Evolutionary conservation across 1,284 basidiomycete species (phyloP).

Genomic region (Papiliotrema laurentii): DNA sequence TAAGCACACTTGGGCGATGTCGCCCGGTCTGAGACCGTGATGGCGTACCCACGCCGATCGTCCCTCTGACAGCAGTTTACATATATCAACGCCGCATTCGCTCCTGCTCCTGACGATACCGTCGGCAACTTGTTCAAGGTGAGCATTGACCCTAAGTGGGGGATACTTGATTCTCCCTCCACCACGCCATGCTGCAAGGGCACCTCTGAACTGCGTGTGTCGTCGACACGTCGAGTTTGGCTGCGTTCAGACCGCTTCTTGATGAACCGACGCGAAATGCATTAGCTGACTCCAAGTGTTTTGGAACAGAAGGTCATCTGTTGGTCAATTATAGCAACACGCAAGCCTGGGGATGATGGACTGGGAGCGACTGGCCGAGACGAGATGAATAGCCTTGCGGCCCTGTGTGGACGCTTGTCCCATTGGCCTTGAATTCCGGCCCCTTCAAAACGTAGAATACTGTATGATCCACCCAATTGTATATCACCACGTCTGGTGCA

Average conservation of each 20-base stretch:
- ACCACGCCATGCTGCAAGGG: background rate
- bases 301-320: slow-evolving; percentile 84
- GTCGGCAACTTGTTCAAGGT: slow-evolving; percentile 77
- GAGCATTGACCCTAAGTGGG: slow-evolving; percentile 14
- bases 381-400: too few relatives aligned
- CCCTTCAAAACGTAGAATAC: background rate
- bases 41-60: too few relatives aligned
- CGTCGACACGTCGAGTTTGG: background rate
- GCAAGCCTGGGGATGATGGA: slow-evolving; percentile 36
- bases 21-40: too few relatives aligned
- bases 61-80: slow-evolving; percentile 64
- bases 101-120: slow-evolving; percentile 86
- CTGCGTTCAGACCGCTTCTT: too few relatives aligned
- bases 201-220: background rate
- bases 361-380: too few relatives aligned
- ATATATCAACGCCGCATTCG: slow-evolving; percentile 97
- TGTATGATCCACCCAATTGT: too few relatives aligned
- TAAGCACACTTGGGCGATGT: slow-evolving; percentile 50
- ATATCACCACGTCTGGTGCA: too few relatives aligned
- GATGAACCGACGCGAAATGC: too few relatives aligned
- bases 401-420: too few relatives aligned
- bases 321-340: slow-evolving; percentile 82
- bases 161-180: slow-evolving; percentile 3
- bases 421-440: background rate
- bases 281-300: slow-evolving; percentile 61